Percentiles rank a stretch among this genome's conserved stretches.
These are phyloP conservation scores for Fusarium sublunatum DNA, from an alignment of 2,329 filamentous ascomycete genomes.

Conservation along the genomic window DNA sequence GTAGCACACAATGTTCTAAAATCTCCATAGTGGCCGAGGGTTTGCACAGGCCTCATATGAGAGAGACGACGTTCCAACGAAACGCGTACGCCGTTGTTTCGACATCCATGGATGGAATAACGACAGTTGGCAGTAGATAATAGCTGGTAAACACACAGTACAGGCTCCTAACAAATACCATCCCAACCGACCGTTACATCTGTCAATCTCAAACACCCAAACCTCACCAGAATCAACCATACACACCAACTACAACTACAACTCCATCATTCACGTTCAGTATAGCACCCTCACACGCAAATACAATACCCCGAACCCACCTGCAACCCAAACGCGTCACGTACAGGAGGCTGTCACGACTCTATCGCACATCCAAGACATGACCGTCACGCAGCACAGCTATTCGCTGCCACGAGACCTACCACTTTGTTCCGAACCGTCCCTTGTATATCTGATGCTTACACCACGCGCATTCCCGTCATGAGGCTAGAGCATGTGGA, in stretches of 20 bases:
- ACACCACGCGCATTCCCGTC: conserved; percentile 39
- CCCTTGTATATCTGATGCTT: conserved; percentile 29
- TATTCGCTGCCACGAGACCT: conserved; percentile 44
- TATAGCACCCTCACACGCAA: conserved; percentile 27
- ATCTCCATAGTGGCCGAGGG: conserved; percentile 9
- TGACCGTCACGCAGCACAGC: conserved; percentile 40
- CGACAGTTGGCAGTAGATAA: not conserved
- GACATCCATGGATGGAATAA: not conserved
- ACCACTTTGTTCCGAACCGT: conserved; percentile 30
- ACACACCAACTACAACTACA: conserved; percentile 37
- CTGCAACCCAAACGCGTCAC: conserved; percentile 29
- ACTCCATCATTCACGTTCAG: conserved; percentile 33
- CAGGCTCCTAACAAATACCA: no score
- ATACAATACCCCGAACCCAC: conserved; percentile 29
- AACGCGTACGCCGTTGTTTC: conserved; percentile 11
- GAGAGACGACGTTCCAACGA: conserved; percentile 3
- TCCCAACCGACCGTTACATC: conserved; percentile 11
- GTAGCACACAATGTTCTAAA: conserved; percentile 17
- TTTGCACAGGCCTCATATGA: conserved; percentile 17
- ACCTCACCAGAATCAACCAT: conserved; percentile 30
- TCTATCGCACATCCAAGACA: conserved; percentile 43
- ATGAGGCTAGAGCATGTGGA: conserved; percentile 36
- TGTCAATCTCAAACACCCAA: conserved; percentile 20
- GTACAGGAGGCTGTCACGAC: conserved; percentile 32
- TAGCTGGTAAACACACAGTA: not conserved